Conservation (phyloP, 495 filamentous ascomycete species). For the Lasiosphaeriaceae sp. region DNA sequence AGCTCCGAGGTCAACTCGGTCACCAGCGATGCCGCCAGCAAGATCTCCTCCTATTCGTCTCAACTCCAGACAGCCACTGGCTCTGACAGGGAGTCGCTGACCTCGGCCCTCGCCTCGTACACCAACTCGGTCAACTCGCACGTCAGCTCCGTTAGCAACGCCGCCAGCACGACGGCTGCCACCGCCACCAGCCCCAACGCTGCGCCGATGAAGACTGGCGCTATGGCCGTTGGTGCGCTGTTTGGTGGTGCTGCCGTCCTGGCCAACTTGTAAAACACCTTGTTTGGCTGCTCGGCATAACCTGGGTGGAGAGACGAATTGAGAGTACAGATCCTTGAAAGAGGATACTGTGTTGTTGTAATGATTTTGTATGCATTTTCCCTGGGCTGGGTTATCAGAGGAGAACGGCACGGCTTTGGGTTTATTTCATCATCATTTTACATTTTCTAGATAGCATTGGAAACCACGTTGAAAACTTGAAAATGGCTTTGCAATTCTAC, state of each 20-base stretch:
- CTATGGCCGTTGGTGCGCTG: constrained; percentile 33
- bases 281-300: too few species aligned
- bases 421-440: too few species aligned
- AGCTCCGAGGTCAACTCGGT: constrained; percentile 14
- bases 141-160: constrained; percentile 12
- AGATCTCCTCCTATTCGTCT: constrained; percentile 14
- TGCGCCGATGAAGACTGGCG: constrained; percentile 28
- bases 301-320: neutral
- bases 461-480: too few species aligned
- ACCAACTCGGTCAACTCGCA: constrained; percentile 14
- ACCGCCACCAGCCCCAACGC: constrained; percentile 11
- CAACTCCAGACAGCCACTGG: constrained; percentile 25
- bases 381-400: too few species aligned
- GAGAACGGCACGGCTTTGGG: too few species aligned
- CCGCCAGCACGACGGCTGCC: constrained; percentile 6
- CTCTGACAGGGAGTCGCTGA: constrained; percentile 17
- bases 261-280: constrained; percentile 21
- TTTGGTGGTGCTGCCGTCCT: constrained; percentile 33
- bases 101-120: constrained; percentile 14
- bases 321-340: neutral
- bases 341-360: too few species aligned
- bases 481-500: too few species aligned
- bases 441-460: too few species aligned
- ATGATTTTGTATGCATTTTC: too few species aligned
- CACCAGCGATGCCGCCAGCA: constrained; percentile 15